Evolutionary conservation across 225 moss, liverwort and hornwort genomes (phyloP), one percentile per base, ranked within the genome.

Genomic region (Bryum argenteum): DNA sequence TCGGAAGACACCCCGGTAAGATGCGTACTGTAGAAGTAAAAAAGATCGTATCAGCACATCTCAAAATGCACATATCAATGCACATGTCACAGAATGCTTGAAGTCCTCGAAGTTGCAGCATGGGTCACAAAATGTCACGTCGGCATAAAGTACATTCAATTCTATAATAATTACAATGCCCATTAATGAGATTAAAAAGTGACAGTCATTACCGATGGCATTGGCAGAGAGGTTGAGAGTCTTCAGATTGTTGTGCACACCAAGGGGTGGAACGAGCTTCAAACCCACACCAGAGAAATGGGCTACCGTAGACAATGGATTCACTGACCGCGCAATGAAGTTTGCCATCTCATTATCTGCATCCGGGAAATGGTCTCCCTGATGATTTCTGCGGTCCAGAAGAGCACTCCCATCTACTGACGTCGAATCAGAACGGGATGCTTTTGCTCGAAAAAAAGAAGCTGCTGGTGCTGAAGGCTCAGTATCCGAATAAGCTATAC

Each of bases 211-310:
- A 95, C 95, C 84, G 58, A 94, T 75, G 55, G 78, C 67, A 71
- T 94, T 97, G 9, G 90, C 91, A 20, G 97, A 97, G 8, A 97
- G 83, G 61, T 93, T 94, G 42, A 93, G 77, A 1, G 89, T 94
- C 74, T 77, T 97, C 80, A 97, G 78, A 61, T 85, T 80, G 71
- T 66, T 84, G 81, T 81, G 91, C 23, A 82, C 43, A 17, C 81
- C 97, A 58, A 97, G 83, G 43, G 78, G 90, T 11, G 97, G 97
- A 24, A 89, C 37, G 6, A 90, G 71, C 66, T 75, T 88, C 26
- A 97, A 71, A 5, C 97, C 94, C 63, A 90, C 83, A 37, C 97
- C 91, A 38, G 94, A 89, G 58, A 91, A 97, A 76, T 97, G 90
- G 10, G 97, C 97, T 54, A 90, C 87, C 37, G 97, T 91, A 28